Base-by-base conservation (phyloP, 2,329 filamentous ascomycete genomes). In the Hirsutella rhossiliensis region DNA sequence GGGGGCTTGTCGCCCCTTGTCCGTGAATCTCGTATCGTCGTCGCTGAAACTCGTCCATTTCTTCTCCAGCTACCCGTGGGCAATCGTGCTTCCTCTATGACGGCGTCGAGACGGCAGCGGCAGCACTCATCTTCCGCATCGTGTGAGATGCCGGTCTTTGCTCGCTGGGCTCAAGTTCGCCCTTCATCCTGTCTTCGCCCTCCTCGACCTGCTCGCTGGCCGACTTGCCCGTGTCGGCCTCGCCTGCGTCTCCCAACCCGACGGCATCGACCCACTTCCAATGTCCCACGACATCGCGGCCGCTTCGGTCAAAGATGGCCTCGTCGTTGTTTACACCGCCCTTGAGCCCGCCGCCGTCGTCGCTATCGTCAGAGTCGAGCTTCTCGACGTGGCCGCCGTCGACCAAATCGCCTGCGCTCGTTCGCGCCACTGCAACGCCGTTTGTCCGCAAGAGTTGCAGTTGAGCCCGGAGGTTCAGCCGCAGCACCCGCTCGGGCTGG, bases 401-500 rank as follows among this genome's bases (percentile, higher is more conserved):
- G 2, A 72, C 61, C 5, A 78, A 55, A 41, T 76, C 75, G 23
- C 59, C 67, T 4, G 60, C 52, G 59, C 64, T 71, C 0, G 76
- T 80, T 9, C 67, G 61, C 0, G 66, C 66, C 1, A 81, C 66
- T 0, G 66, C 55, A 1, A 78, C 59, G 2, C 61, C 64, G 43
- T 75, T 74, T 20, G 57, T 58, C 0, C 78, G 64, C 7, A 82
- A 52, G 6, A 78, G 58, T 58, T 82, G 77, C 41, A 80, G 60
- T 20, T 74, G 62, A 2, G 78, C 77, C 2, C 78, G 66, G 4
- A 76, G 62, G 49, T 82, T 82, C 2, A 82, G 63, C 18, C 75
- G 67, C 41, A 82, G 58, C 0, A 74, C 71, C 12, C 76, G 67
- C 54, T 79, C 76, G 0, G 78, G 78, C 42, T 76, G 67, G 40